These are phyloP conservation scores for Chenopodium album DNA, from an alignment of 148 eudicot genomes.

Conservation along the genomic window DNA sequence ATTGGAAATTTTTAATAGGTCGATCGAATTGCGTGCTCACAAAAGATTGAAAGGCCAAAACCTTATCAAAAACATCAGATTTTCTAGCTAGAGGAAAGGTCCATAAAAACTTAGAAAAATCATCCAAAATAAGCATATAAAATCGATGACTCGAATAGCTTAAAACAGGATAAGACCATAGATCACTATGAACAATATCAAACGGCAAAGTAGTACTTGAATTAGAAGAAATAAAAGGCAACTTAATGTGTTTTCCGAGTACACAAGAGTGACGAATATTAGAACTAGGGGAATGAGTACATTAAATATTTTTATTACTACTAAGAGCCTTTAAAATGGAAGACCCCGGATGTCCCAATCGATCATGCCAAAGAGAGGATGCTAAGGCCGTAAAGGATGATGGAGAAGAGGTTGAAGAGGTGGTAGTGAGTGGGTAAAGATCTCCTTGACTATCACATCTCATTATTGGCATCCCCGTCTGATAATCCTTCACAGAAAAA, in stretches of 20 bases:
- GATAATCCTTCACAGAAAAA: no score
- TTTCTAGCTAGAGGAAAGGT: slow-evolving; percentile 1
- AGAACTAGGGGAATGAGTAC: background rate
- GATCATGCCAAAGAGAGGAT: slow-evolving; percentile 11
- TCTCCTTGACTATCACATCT: background rate
- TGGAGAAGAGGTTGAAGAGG: background rate
- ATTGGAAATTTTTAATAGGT: background rate
- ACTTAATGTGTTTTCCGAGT: slow-evolving; percentile 1
- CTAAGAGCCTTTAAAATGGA: background rate
- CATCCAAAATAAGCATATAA: background rate
- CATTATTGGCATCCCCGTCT: background rate
- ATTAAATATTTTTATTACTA: background rate
- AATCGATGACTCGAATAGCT: background rate
- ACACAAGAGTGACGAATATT: background rate
- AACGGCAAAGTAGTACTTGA: background rate
- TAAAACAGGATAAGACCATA: background rate
- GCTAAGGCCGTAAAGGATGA: background rate
- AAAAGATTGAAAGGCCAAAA: background rate
- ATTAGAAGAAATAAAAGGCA: background rate
- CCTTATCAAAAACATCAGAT: background rate
- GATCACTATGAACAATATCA: background rate
- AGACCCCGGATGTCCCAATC: background rate
- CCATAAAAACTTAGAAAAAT: background rate
- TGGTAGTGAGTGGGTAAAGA: background rate
- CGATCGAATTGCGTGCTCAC: background rate